A percentile compares a stretch with the other conserved stretches of the same genome.
phyloP scores from a whole-genome alignment of 345 rosid genomes.

The Acer yangbiense region DNA sequence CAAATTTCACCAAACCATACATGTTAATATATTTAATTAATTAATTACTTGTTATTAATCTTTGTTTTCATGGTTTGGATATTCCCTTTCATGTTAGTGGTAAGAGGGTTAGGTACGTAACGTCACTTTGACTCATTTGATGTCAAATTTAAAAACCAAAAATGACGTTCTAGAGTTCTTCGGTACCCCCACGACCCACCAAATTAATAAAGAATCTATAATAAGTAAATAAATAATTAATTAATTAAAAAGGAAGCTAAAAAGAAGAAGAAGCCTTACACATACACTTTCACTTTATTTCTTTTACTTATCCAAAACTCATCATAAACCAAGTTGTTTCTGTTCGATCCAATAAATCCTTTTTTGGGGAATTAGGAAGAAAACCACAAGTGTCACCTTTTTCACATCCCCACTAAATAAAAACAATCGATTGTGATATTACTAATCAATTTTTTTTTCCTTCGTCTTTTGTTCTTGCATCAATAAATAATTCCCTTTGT shows the following conservation, averaged over 20 bases:
- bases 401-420: conserved; percentile 12
- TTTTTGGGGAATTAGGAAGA: conserved; percentile 17
- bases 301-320: conserved; percentile 14
- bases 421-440: conserved; percentile 1
- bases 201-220: conserved; percentile 13
- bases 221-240: not conserved
- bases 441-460: not conserved
- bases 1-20: not conserved
- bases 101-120: too few relatives aligned
- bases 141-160: too few relatives aligned
- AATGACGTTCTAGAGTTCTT: conserved; percentile 8
- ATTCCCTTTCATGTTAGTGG: too few relatives aligned
- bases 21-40: too few relatives aligned
- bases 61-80: too few relatives aligned
- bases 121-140: too few relatives aligned
- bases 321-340: conserved; percentile 18
- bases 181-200: conserved; percentile 14
- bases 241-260: conserved; percentile 5
- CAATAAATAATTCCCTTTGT: conserved; percentile 18
- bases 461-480: not conserved
- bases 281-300: conserved; percentile 21
- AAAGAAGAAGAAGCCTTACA: not conserved
- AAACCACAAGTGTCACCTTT: conserved; percentile 30
- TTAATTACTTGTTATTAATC: too few relatives aligned
- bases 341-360: conserved; percentile 12